Conservation (phyloP, 176 grass and related monocot species). For the Ananas comosus region DNA sequence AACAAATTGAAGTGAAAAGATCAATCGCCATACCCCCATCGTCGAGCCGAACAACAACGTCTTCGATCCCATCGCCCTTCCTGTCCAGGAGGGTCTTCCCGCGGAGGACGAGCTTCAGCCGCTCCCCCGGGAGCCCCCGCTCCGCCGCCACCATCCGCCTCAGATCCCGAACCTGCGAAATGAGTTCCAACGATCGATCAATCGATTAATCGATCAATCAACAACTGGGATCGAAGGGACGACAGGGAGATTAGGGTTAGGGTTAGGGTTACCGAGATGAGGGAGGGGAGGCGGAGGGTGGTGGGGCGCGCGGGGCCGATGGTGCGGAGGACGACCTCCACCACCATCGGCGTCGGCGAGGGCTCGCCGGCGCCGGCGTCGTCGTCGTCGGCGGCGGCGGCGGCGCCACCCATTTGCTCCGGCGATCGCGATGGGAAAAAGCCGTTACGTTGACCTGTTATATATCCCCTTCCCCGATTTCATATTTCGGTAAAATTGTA, state of each 20-base stretch:
- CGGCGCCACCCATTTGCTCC: too few species aligned
- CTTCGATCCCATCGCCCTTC: slow-evolving; percentile 1
- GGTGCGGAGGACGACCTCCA: slow-evolving; percentile 12
- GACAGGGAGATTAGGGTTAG: slow-evolving; percentile 3
- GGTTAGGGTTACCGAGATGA: slow-evolving; percentile 10
- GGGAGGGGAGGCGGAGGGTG: slow-evolving; percentile 3
- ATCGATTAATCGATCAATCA: too few species aligned
- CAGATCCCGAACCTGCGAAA: neutral
- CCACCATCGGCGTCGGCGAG: neutral
- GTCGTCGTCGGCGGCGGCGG: too few species aligned
- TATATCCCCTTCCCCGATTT: too few species aligned
- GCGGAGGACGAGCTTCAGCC: neutral
- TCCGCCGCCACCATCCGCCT: neutral
- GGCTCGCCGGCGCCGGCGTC: neutral
- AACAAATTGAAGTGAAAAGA: neutral
- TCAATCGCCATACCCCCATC: neutral
- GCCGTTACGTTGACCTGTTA: too few species aligned
- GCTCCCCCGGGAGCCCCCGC: neutral
- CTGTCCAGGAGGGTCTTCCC: neutral
- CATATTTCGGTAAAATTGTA: too few species aligned
- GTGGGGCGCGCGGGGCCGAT: slow-evolving; percentile 14
- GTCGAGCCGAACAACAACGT: neutral
- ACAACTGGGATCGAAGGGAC: neutral
- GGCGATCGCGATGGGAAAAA: too few species aligned
- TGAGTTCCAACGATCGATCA: too few species aligned